Evolutionary conservation across 495 filamentous ascomycete species (phyloP), one percentile per base, ranked within the genome.

Genomic region (Penicillium simplicissimum): DNA sequence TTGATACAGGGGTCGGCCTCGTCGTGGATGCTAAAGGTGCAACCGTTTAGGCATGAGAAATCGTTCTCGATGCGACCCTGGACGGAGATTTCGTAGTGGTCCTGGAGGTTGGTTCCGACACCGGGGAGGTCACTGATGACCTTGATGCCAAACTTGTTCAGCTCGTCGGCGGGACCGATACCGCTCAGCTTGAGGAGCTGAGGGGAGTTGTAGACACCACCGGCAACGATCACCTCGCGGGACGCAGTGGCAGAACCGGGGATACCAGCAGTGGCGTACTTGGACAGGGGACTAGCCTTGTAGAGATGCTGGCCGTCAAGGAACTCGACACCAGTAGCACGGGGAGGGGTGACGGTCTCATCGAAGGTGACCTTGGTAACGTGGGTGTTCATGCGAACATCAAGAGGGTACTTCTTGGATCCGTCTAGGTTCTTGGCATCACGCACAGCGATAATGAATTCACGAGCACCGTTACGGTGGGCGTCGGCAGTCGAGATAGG

Each of bases 81-180:
- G 7, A 87, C 78, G 42, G 76, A 62, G 21, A 75, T 77, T 55
- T 88, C 86, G 67, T 86, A 84, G 67, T 84, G 85, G 63, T 90
- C 85, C 56, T 89, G 85, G 1, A 90, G 73, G 68, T 90, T 90
- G n/a, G 76, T 75, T 40, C 88, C 88, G 0, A 90, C 87, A 13
- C 82, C 85, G 0, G 86, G 85, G 0, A 85, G 74, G 60, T 88
- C 80, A 36, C 71, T 60, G 0, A 88, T 57, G 0, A 87, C 74
- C 6, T 76, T 66, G 57, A 90, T 87, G 21, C 71, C 66, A 55
- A 80, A 75, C 10, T 61, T 63, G 4, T 68, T 15, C 0, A 91
- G 78, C 36, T 87, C 78, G 0, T 64, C 64, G 2, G 59, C 57
- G 0, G 84, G 80, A 2, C 88, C 88, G 51, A 91, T 73, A 8